A percentile compares a stretch with the other conserved stretches of the same genome.
Evolutionary conservation across 2,329 filamentous ascomycete species (phyloP).

Genomic region (Chrysoporthe puriensis): DNA sequence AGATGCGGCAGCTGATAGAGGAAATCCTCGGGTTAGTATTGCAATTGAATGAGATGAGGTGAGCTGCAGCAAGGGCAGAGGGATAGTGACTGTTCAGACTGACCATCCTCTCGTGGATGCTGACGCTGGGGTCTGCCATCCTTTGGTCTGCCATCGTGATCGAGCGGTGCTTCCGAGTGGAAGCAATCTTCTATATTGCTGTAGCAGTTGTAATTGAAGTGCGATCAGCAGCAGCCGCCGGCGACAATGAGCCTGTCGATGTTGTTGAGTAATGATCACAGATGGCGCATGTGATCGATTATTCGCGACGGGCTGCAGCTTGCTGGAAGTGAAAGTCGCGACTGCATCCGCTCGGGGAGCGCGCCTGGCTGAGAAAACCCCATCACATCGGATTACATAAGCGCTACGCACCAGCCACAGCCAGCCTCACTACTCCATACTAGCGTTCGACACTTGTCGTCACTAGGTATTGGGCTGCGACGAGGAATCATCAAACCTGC

Average conservation of each 20-base stretch:
- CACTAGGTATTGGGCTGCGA: no score
- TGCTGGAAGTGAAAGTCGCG: constrained; percentile 15
- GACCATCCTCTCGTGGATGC: constrained; percentile 38
- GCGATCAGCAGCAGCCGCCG: not conserved
- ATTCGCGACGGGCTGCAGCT: constrained; percentile 8
- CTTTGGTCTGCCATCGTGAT: constrained; percentile 17
- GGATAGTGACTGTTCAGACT: constrained; percentile 6
- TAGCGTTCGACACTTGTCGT: no score
- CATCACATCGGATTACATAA: constrained; percentile 20
- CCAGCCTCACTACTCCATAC: not conserved
- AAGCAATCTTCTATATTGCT: constrained; percentile 14
- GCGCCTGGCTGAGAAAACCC: constrained; percentile 8
- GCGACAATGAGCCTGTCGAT: constrained; percentile 11
- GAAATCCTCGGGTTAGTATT: constrained; percentile 40
- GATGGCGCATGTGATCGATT: constrained; percentile 25
- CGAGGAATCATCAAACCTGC: no score
- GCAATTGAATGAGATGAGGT: not conserved
- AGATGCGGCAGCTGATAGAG: constrained; percentile 75
- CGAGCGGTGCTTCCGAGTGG: constrained; percentile 14
- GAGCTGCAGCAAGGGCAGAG: not conserved
- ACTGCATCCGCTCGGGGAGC: constrained; percentile 9
- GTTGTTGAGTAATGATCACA: constrained; percentile 12
- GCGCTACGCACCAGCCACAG: constrained; percentile 4
- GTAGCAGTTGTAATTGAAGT: not conserved
- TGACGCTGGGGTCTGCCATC: constrained; percentile 40